Evolutionary conservation across 306 rosid genomes (phyloP), one percentile per base, ranked within the genome.

Genomic region (Argentina anserina): DNA sequence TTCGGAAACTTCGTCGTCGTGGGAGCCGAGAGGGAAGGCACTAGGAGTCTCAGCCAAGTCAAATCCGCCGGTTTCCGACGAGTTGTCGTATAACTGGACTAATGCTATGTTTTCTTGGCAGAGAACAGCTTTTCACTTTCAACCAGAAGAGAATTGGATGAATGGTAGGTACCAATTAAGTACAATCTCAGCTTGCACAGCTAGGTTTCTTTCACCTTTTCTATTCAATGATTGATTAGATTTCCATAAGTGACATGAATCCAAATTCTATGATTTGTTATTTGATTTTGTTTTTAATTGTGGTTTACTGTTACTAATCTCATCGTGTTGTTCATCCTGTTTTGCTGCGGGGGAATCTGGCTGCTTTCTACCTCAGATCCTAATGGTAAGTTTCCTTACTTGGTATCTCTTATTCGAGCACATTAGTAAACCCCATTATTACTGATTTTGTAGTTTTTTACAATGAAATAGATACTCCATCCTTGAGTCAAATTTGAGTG

Each of bases 71-170:
- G 31, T 79, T 56, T 75, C 82, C 26, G 63, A 65, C 0, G 72
- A 40, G 37, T 53, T 59, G 23, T 78, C 92, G 0, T 90, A 74
- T 52, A 86, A 86, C 41, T 93, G 98, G 97, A 90, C 96, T 2
- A 86, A 89, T 75, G 93, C 92, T 10, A 93, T 91, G 92, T 67
- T 93, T 25, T 87, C 90, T 66, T 93, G 97, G 93, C 97, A 93
- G 76, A 67, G 90, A 86, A 83, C 96, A n/a, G 75, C 97, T 41
- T 89, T 70, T 76, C 98, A 90, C 59, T 93, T 90, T 81, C 92
- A 93, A 69, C 98, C 93, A 0, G 64, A 85, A 33, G 43, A 33
- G 5, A 89, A 93, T 74, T 93, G 94, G 92, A 91, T 87, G 94
- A 93, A 92, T 76, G 98, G 98, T 92, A 80, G 74, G 88, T 84